These are phyloP conservation scores for Exophiala bonariae DNA, from an alignment of 2,329 filamentous ascomycete genomes.

Conservation along the genomic window DNA sequence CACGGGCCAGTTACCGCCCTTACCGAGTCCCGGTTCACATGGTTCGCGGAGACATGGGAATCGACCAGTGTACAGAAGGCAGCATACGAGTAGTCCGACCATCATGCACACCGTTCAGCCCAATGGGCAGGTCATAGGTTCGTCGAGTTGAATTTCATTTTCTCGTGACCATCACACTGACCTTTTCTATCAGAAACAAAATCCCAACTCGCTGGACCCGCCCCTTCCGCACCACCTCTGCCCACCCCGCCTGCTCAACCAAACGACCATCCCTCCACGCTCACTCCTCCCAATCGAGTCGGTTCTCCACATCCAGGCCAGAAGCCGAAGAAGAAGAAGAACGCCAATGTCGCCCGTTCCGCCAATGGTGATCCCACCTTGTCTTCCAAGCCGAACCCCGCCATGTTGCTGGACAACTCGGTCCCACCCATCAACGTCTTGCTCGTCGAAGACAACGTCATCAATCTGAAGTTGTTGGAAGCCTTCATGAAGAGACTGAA, in stretches of 20 bases:
- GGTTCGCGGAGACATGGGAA: conserved; percentile 56
- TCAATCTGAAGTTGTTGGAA: conserved; percentile 90
- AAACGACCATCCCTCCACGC: conserved; percentile 46
- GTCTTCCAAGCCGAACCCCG: conserved; percentile 41
- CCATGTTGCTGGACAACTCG: conserved; percentile 72
- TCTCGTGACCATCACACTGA: conserved; percentile 38
- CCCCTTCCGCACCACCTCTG: conserved; percentile 48
- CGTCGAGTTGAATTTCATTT: too few species aligned
- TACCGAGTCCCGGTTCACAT: conserved; percentile 78
- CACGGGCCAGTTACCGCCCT: conserved; percentile 74
- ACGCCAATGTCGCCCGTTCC: conserved; percentile 38
- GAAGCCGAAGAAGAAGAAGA: conserved; percentile 51
- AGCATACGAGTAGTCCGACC: conserved; percentile 81
- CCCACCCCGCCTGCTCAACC: conserved; percentile 54
- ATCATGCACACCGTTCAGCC: conserved; percentile 55
- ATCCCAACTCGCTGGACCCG: conserved; percentile 39
- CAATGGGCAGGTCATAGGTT: conserved; percentile 35
- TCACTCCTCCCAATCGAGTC: conserved; percentile 50
- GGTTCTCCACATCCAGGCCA: conserved; percentile 48
- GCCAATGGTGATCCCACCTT: conserved; percentile 33
- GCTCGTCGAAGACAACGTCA: conserved; percentile 98
- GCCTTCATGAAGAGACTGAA: conserved; percentile 95
- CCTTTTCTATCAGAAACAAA: conserved; percentile 38
- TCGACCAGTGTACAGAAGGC: conserved; percentile 64
- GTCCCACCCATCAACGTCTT: conserved; percentile 96